These are phyloP conservation scores for Ceratobasidium sp. DNA, from an alignment of 1,284 basidiomycete genomes.

Conservation along the genomic window DNA sequence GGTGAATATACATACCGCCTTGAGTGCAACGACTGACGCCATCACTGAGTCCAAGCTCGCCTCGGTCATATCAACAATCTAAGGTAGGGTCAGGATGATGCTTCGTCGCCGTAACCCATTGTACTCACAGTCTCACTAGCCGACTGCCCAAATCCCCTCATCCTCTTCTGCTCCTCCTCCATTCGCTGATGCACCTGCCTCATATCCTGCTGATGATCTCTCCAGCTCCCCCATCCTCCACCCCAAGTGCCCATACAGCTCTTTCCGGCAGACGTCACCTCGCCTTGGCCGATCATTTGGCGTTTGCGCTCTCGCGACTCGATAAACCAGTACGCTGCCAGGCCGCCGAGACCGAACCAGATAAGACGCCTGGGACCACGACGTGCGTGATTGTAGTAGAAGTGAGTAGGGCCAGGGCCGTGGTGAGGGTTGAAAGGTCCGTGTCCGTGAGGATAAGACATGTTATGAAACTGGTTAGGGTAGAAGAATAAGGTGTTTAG, in stretches of 20 bases:
- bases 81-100: neutral
- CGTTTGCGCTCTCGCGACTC: conserved; percentile 19
- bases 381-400: conserved; percentile 31
- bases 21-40: conserved; percentile 37
- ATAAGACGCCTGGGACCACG: conserved; percentile 27
- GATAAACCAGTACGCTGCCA: conserved; percentile 38
- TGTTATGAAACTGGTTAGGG: neutral
- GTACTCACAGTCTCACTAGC: conserved; percentile 24
- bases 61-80: conserved; percentile 40
- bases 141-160: conserved; percentile 14
- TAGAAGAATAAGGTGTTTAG: neutral
- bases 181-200: conserved; percentile 31
- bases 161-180: conserved; percentile 30
- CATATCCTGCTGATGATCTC: conserved; percentile 34
- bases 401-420: conserved; percentile 17
- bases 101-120: neutral
- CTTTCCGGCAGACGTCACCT: neutral
- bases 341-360: conserved; percentile 38
- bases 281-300: conserved; percentile 7
- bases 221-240: conserved; percentile 29
- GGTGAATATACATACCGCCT: conserved; percentile 34
- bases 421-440: conserved; percentile 22
- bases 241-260: conserved; percentile 5
- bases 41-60: conserved; percentile 37
- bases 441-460: conserved; percentile 25